phyloP scores from a whole-genome alignment of 2,329 filamentous ascomycete species.

The Geosmithia morbida region DNA sequence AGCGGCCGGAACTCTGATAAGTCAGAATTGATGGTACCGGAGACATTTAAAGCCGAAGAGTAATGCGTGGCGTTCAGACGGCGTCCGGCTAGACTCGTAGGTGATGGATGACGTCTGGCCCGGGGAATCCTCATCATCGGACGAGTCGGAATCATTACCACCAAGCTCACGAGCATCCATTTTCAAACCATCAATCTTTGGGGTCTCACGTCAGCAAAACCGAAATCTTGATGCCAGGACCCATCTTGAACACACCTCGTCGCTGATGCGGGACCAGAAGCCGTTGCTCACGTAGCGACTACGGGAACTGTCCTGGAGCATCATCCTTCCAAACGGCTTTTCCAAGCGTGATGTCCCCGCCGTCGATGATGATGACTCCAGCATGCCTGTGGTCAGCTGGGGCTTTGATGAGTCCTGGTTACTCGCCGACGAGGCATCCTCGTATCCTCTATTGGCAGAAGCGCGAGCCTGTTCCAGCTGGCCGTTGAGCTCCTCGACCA shows the following conservation, averaged over 20 bases:
- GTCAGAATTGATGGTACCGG: slow-evolving; percentile 9
- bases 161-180: slow-evolving; percentile 19
- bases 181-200: slow-evolving; percentile 26
- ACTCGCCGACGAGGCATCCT: slow-evolving; percentile 12
- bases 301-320: slow-evolving; percentile 25
- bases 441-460: slow-evolving; percentile 10
- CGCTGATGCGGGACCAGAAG: slow-evolving; percentile 41
- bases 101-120: slow-evolving; percentile 11
- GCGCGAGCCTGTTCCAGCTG: slow-evolving; percentile 26
- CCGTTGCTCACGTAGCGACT: slow-evolving; percentile 35
- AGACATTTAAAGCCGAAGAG: slow-evolving; percentile 32
- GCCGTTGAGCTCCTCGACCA: slow-evolving; percentile 33
- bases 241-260: slow-evolving; percentile 26
- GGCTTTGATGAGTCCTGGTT: not conserved
- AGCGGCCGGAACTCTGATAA: slow-evolving; percentile 30
- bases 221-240: not conserved
- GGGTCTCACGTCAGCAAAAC: not conserved
- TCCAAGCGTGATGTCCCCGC: slow-evolving; percentile 11
- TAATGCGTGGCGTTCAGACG: slow-evolving; percentile 33
- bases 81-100: slow-evolving; percentile 23
- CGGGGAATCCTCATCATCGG: slow-evolving; percentile 17
- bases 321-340: slow-evolving; percentile 30
- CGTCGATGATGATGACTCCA: not conserved
- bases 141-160: slow-evolving; percentile 18
- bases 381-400: not conserved